Evolutionary conservation across 306 rosid species (phyloP), one percentile per base, ranked within the genome.

Genomic region (Cyamopsis tetragonoloba): DNA sequence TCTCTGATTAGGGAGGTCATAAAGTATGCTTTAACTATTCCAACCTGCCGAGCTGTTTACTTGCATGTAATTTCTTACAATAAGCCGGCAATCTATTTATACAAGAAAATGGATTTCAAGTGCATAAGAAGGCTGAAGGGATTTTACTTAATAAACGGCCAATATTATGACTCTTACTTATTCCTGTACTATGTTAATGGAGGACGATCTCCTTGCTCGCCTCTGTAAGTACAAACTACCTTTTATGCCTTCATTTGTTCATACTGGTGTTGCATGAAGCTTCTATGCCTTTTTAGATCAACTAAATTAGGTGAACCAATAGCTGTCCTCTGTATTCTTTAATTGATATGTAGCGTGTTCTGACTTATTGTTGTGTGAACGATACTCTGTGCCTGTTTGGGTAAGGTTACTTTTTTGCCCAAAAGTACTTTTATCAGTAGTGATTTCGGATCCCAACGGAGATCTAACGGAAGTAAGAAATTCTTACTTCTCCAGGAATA

Each of bases 31-130:
- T 82, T 89, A 26, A 81, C 82, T 55, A 84, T 89, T 64, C 83
- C 84, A 15, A 87, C 84, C 18, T 92, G 96, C 80, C 85, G 83
- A 19, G 98, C 89, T 7, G 84, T 88, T 68, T 92, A 92, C 85
- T 79, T 92, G 95, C 98, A 92, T 30, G 96, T 88, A 17, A 86
- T 87, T 68, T 81, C 93, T 38, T 81, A 86, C 77, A 92, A 92
- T 65, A 78, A 60, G 71, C 62, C 91, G 7, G 98, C 96, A 50
- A 87, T 92, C 77, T 72, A 66, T 74, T 77, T 92, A 63, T 92
- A 92, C 84, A 74, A 84, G 83, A 92, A 92, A 81, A 92, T 92
- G 93, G 86, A 93, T 51, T 92, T 92, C 83, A 84, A 74, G 82
- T 92, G 89, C 66, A 66, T 87, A 19, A 82, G 84, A 82, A 82